Percentiles rank a stretch among this genome's conserved stretches.
phyloP scores from a whole-genome alignment of 2,329 filamentous ascomycete species.

The Fusarium staphyleae region DNA sequence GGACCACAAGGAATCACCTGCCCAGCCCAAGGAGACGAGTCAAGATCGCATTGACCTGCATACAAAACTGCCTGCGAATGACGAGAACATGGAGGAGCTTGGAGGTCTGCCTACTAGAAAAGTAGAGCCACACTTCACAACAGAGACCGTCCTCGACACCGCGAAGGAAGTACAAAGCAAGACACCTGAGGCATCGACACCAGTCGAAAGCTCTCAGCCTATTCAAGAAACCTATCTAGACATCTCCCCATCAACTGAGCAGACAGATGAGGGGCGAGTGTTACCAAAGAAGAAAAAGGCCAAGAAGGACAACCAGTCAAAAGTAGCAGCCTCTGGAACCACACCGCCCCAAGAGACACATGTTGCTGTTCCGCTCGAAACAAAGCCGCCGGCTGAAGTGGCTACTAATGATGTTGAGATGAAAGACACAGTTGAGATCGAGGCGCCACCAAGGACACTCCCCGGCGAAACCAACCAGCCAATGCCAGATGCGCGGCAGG shows the following conservation, averaged over 20 bases:
- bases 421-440: background rate
- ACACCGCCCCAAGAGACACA: background rate
- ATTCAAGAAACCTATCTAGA: too few species aligned
- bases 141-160: background rate
- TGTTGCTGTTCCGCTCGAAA: background rate
- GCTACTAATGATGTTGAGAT: background rate
- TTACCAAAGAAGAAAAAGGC: conserved; percentile 45
- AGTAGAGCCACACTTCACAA: background rate
- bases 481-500: background rate
- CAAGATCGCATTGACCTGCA: background rate
- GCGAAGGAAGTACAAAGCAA: background rate
- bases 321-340: background rate
- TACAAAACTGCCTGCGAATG: background rate
- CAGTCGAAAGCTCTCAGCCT: too few species aligned
- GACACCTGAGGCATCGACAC: background rate
- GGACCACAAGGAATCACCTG: background rate
- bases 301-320: conserved; percentile 33
- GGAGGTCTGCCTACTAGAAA: background rate
- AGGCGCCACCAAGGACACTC: background rate
- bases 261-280: conserved; percentile 29
- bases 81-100: conserved; percentile 41
- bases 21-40: background rate
- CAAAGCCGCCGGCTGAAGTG: background rate
- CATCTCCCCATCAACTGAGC: background rate
- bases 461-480: background rate